Base-by-base conservation (phyloP, 139 green algal genomes). In the Choricystis sp. region DNA sequence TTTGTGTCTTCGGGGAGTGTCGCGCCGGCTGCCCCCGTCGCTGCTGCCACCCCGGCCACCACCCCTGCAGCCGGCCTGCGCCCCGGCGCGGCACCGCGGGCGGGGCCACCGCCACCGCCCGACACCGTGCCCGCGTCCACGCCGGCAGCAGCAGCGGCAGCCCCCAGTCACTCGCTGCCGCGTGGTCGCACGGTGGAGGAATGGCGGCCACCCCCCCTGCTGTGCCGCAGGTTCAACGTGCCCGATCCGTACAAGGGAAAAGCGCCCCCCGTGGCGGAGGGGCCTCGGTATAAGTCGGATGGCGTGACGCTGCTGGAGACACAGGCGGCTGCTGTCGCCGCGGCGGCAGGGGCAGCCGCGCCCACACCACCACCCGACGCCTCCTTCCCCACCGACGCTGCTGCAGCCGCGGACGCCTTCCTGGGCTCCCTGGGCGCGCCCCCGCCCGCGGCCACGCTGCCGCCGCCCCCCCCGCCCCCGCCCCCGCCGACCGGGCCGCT, bases 171-270 rank as follows among this genome's bases (percentile, higher is more conserved):
- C n/a, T n/a, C n/a, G n/a, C n/a, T n/a, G n/a, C 67, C 56, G 26
- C 80, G 78, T 1, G 63, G 69, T 0, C 71, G 79, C 9, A 75
- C 59, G 0, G 67, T 70, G 31, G 77, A 89, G 58, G 85, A 95
- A 27, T 98, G 92, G 92, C 62, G 83, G 31, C 91, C 92, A 14
- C 75, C 69, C 49, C 76, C 86, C 4, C 74, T 98, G 68, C 80
- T 98, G 64, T 98, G 91, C 79, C 89, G 86, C 73, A 76, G 92
- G 0, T 91, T 96, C 62, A 88, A 90, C 26, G 81, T 98, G 52
- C 71, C 77, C 0, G 86, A 97, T 68, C 91, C 91, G 0, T 94
- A 86, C 74, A 70, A 79, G 31, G 76, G 69, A 16, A 30, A 60
- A 21, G 65, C 77, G 1, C 58, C 67, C 40, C 40, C 40, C 9